Base-by-base conservation (phyloP, 345 rosid species). In the Dipteronia sinensis region DNA sequence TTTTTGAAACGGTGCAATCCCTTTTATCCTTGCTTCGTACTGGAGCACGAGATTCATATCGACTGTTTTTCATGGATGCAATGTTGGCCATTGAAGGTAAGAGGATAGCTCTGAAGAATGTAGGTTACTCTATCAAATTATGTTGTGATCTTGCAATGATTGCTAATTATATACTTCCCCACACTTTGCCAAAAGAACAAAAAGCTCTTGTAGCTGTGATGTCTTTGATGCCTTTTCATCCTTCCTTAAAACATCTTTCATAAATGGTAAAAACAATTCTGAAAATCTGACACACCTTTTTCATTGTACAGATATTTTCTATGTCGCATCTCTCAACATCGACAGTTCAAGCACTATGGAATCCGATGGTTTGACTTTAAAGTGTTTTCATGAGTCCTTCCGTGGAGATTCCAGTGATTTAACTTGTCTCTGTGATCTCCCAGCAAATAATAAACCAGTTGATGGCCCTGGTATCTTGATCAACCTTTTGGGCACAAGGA, bases 1-100 rank as follows among this genome's bases (percentile, higher is more conserved):
- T 93, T 73, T 92, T 95, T 81, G 98, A 95, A 74, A 88, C 99
- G 3, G 84, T 94, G 82, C 93, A 93, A 76, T 89, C 94, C 29
- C 89, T 95, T 73, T 84, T 95, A 82, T 88, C 94, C 76, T 85
- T 95, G 87, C 92, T 95, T 77, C 96, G 97, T 68, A 84, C 89
- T 76, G 91, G 90, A 84, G 91, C 91, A 64, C 84, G 90, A 76
- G 94, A 92, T 82, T 90, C 94, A 11, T 93, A 90, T 72, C 85
- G 97, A 65, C 86, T 86, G 76, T 87, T 93, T 85, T 93, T 95
- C 80, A 76, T 82, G 71, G 98, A 95, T 78, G 87, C 90, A 29
- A 85, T 90, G 94, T 78, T 77, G 68, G 86, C 86, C 75, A 80
- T 88, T 87, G 88, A 94, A 92, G 98, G 99, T 95, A 82, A 76